Evolutionary conservation across 2,329 filamentous ascomycete genomes (phyloP).

Genomic region (Penicillium sp.): DNA sequence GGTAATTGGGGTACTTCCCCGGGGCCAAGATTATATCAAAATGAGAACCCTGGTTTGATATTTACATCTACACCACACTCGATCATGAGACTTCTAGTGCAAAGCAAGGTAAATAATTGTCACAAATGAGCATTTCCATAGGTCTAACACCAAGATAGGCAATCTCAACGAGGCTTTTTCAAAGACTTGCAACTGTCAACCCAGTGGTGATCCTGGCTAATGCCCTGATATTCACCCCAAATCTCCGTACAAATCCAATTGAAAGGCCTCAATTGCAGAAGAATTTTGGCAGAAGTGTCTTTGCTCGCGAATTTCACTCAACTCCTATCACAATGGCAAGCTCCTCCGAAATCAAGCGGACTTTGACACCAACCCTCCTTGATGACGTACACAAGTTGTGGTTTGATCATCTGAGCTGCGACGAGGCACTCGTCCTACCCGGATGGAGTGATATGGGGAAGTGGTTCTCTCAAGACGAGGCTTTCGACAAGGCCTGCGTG

Average conservation of each 20-base stretch:
- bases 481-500: conserved; percentile 24
- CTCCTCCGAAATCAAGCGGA: conserved; percentile 11
- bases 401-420: conserved; percentile 23
- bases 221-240: neutral
- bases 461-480: conserved; percentile 21
- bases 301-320: conserved; percentile 4
- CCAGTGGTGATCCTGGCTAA: neutral
- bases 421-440: conserved; percentile 21
- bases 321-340: conserved; percentile 9
- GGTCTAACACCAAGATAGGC: neutral
- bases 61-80: neutral
- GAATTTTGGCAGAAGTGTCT: neutral
- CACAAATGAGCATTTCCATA: neutral
- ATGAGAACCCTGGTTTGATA: neutral
- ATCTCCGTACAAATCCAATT: neutral
- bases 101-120: neutral
- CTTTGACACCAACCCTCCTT: conserved; percentile 21
- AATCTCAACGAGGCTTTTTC: neutral
- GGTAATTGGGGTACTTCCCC: neutral
- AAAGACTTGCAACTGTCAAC: neutral
- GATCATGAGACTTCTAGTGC: neutral
- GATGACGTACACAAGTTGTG: conserved; percentile 24
- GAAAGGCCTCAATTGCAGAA: neutral
- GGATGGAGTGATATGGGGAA: conserved; percentile 19
- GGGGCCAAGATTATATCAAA: neutral